Conservation (phyloP, 305 asterid species). For the Caryopteris hybrid region DNA sequence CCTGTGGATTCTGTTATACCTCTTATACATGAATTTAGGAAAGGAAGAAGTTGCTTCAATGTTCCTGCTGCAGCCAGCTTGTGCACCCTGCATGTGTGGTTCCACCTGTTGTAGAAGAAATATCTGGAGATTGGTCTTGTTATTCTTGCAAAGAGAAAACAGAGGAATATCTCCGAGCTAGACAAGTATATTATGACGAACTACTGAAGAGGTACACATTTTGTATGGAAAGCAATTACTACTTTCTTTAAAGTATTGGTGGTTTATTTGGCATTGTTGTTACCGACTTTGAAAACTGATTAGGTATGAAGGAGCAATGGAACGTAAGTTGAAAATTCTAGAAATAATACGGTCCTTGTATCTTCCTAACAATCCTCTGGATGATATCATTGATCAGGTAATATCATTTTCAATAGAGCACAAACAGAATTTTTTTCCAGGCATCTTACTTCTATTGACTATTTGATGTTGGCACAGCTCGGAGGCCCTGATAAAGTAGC, state of each 20-base stretch:
- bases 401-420: background rate
- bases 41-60: slow-evolving; percentile 88
- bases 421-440: slow-evolving; percentile 22
- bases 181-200: slow-evolving; percentile 68
- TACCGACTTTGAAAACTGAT: slow-evolving; percentile 22
- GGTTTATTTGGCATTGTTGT: slow-evolving; percentile 1
- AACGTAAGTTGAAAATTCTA: slow-evolving; percentile 62
- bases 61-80: slow-evolving; percentile 84
- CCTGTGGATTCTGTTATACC: background rate
- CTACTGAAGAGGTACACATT: slow-evolving; percentile 61
- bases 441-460: slow-evolving; percentile 20
- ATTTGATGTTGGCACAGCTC: slow-evolving; percentile 51
- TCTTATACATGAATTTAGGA: slow-evolving; percentile 46
- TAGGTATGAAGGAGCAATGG: slow-evolving; percentile 86
- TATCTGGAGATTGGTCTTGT: slow-evolving; percentile 79
- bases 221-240: slow-evolving; percentile 4
- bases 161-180: slow-evolving; percentile 81
- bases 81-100: slow-evolving; percentile 78
- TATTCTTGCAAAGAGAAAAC: slow-evolving; percentile 86
- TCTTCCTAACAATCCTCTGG: slow-evolving; percentile 98
- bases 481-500: slow-evolving; percentile 98
- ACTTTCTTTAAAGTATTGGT: background rate
- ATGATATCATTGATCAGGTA: slow-evolving; percentile 98
- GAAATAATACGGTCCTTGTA: slow-evolving; percentile 83
- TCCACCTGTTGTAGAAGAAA: slow-evolving; percentile 69